Base-by-base conservation (phyloP, 2,329 filamentous ascomycete genomes). In the Chaetomium olivaceum region DNA sequence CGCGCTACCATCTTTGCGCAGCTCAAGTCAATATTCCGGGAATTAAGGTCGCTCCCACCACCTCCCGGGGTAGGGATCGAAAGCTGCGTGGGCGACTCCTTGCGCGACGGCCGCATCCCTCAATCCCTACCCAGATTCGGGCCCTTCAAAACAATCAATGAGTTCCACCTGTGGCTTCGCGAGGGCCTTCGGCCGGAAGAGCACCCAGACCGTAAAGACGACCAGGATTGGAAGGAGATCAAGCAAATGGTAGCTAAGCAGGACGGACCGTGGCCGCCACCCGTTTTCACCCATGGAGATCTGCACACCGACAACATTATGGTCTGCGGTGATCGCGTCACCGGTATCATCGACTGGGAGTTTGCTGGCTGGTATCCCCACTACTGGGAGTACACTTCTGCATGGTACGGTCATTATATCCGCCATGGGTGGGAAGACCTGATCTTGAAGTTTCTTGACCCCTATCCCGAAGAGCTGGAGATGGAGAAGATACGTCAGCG, bases 231-330 rank as follows among this genome's bases (percentile, higher is more conserved):
- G 67, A 52, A 71, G 12, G 72, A 74, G 0, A 64, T 78, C 27
- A 70, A 76, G 62, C 69, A 75, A 4, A 78, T 81, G 73, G 72
- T 74, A 0, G 67, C 54, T 4, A 71, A 69, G 62, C 80, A 81
- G 57, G 75, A 80, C 63, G 67, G 72, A 2, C 70, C 72, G 11
- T 78, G 58, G 74, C 71, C 71, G n/a, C 59, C 68, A 19, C 77
- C 78, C 2, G 76, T 79, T 7, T 81, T 85, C 69, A 82, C 81
- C 16, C 82, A 84, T 71, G 77, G 76, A 9, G 81, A 83, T 66
- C 70, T 84, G 8, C 79, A 76, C 66, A 76, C 75, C 25, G 70
- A 71, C 25, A 83, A 84, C 66, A 80, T 84, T 54, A 66, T 83
- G 11, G 71, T 77, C 52, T 43, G 4, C 4, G 39, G 39, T 14